phyloP scores from a whole-genome alignment of 768 basidiomycete species.

The Trametes cinnabarina region DNA sequence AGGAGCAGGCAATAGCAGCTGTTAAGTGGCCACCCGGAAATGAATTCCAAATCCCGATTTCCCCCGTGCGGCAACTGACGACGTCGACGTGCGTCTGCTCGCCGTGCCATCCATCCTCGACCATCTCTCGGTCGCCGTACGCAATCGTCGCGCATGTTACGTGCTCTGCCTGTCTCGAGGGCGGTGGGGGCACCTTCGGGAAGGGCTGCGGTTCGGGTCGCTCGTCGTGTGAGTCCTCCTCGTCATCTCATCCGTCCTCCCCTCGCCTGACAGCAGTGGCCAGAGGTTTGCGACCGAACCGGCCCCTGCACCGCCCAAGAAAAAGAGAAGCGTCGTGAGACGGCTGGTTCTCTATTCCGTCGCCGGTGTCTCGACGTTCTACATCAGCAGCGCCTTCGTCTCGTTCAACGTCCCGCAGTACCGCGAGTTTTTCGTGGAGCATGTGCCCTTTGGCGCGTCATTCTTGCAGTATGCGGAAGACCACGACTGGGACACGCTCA shows the following conservation, averaged over 20 bases:
- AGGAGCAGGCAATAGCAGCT: neutral
- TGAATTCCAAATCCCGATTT: conserved; percentile 18
- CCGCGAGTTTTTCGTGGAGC: conserved; percentile 81
- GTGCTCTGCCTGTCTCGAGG: conserved; percentile 56
- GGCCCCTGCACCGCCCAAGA: conserved; percentile 42
- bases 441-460: conserved; percentile 73
- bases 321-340: conserved; percentile 54
- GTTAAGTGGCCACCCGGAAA: conserved; percentile 3
- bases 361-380: conserved; percentile 71
- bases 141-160: conserved; percentile 41
- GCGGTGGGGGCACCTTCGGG: conserved; percentile 44
- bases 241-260: conserved; percentile 3
- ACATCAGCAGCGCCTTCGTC: conserved; percentile 75
- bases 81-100: conserved; percentile 13
- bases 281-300: conserved; percentile 68
- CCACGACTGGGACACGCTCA: conserved; percentile 75
- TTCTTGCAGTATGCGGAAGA: conserved; percentile 82
- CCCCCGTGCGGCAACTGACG: conserved; percentile 3
- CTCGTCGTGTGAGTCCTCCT: conserved; percentile 53
- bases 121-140: conserved; percentile 16
- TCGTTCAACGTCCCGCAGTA: conserved; percentile 77
- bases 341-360: conserved; percentile 66
- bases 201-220: conserved; percentile 48
- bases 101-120: conserved; percentile 22
- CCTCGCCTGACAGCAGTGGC: conserved; percentile 7